Evolutionary conservation across 108 stramenopile genomes (phyloP).

Genomic region (Cyclotella kingstonii): DNA sequence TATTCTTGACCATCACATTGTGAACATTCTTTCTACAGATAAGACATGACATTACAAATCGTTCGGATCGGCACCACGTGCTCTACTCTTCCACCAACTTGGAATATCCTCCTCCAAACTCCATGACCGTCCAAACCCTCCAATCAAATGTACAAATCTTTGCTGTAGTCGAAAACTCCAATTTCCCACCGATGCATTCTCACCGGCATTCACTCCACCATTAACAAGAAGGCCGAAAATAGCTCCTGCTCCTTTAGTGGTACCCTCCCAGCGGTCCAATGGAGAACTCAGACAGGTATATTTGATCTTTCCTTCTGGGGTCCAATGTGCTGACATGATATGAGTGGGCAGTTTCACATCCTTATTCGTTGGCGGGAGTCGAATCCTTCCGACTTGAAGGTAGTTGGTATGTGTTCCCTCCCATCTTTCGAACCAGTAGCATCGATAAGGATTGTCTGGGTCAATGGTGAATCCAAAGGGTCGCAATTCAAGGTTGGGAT

Average conservation of each 20-base stretch:
- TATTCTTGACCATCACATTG: no score
- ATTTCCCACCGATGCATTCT: slow-evolving; percentile 36
- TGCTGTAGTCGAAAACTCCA: slow-evolving; percentile 41
- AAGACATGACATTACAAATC: slow-evolving; percentile 13
- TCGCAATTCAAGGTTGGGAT: slow-evolving; percentile 29
- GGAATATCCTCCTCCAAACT: slow-evolving; percentile 53
- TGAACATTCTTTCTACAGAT: background rate
- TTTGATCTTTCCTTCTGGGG: slow-evolving; percentile 41
- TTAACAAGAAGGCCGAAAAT: slow-evolving; percentile 39
- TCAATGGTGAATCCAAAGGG: slow-evolving; percentile 51
- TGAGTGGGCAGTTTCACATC: slow-evolving; percentile 26
- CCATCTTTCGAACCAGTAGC: slow-evolving; percentile 52
- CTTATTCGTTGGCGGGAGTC: slow-evolving; percentile 18
- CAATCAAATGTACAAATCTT: slow-evolving; percentile 26
- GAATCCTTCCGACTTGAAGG: slow-evolving; percentile 13
- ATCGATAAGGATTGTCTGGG: slow-evolving; percentile 54
- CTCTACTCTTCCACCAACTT: slow-evolving; percentile 52
- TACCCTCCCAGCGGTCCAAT: slow-evolving; percentile 52
- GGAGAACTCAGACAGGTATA: slow-evolving; percentile 25
- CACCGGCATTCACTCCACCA: slow-evolving; percentile 15
- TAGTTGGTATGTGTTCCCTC: slow-evolving; percentile 31
- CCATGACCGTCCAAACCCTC: slow-evolving; percentile 38
- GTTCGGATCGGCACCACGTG: slow-evolving; percentile 52
- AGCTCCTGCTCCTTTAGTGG: slow-evolving; percentile 35
- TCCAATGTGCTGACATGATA: slow-evolving; percentile 37